Percentiles rank a stretch among this genome's conserved stretches.
Evolutionary conservation across 2,329 filamentous ascomycete species (phyloP).

Genomic region (Ceratocystiopsis minuta): DNA sequence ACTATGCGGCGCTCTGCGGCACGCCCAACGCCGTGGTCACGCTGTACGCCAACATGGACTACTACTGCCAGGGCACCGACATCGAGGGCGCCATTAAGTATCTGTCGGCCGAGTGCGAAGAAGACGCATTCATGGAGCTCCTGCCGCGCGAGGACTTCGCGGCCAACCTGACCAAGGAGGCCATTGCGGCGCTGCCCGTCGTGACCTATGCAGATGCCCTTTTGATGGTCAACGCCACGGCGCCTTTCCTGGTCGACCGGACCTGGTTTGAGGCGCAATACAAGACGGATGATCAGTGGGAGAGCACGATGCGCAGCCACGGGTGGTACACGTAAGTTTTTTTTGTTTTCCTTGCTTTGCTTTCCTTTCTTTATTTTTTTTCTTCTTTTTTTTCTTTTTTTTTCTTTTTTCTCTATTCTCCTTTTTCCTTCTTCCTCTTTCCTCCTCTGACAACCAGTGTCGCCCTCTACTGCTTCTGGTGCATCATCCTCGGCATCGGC

Average conservation of each 20-base stretch:
- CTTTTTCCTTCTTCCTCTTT: background rate
- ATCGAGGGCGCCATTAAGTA: background rate
- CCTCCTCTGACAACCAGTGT: background rate
- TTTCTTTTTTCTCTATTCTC: background rate
- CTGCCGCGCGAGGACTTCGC: background rate
- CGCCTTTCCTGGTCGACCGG: slow-evolving; percentile 2
- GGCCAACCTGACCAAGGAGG: slow-evolving; percentile 7
- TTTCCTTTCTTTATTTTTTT: background rate
- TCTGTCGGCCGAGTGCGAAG: background rate
- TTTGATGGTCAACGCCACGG: background rate
- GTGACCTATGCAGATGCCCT: background rate
- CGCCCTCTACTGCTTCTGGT: slow-evolving; percentile 8
- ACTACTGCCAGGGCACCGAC: slow-evolving; percentile 4
- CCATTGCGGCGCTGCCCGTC: slow-evolving; percentile 4
- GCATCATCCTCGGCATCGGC: slow-evolving; percentile 5
- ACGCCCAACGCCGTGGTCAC: slow-evolving; percentile 3
- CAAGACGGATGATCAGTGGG: background rate
- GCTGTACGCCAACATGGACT: slow-evolving; percentile 3
- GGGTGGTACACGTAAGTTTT: slow-evolving; percentile 5
- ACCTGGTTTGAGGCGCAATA: background rate
- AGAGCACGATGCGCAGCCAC: background rate
- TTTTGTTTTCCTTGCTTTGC: background rate
- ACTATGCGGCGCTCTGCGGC: slow-evolving; percentile 3
- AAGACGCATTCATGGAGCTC: background rate
- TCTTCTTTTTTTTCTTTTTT: too few relatives aligned